Evolutionary conservation across 2,329 filamentous ascomycete genomes (phyloP).

Genomic region (Microsporum audouinii): DNA sequence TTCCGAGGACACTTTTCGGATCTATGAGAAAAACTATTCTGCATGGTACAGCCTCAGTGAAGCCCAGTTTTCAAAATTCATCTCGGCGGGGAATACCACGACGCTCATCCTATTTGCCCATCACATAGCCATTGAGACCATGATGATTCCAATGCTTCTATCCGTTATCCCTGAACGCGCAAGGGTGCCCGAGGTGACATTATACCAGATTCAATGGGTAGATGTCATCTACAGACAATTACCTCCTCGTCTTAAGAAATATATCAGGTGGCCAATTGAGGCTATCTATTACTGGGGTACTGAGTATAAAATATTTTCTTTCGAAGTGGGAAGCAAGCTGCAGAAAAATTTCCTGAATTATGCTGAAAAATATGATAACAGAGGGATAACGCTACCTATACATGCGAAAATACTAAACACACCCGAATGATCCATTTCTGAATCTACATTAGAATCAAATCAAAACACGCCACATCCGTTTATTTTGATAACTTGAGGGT

Average conservation of each 20-base stretch:
- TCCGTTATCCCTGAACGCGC: not conserved
- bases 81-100: not conserved
- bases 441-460: not conserved
- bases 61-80: not conserved
- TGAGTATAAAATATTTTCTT: not conserved
- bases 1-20: not conserved
- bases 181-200: not conserved
- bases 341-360: not conserved
- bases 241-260: not conserved
- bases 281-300: not conserved
- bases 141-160: not conserved
- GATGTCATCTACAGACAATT: not conserved
- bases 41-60: not conserved
- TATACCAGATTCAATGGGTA: constrained; percentile 2
- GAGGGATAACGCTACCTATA: not conserved
- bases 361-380: not conserved
- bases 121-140: not conserved
- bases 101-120: not conserved
- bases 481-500: not conserved
- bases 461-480: not conserved
- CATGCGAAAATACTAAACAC: not conserved
- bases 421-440: not conserved
- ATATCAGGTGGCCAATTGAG: constrained; percentile 1
- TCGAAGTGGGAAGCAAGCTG: not conserved
- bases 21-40: not conserved